These are phyloP conservation scores for Paecilomyces formosus DNA, from an alignment of 2,329 filamentous ascomycete species.

Conservation along the genomic window DNA sequence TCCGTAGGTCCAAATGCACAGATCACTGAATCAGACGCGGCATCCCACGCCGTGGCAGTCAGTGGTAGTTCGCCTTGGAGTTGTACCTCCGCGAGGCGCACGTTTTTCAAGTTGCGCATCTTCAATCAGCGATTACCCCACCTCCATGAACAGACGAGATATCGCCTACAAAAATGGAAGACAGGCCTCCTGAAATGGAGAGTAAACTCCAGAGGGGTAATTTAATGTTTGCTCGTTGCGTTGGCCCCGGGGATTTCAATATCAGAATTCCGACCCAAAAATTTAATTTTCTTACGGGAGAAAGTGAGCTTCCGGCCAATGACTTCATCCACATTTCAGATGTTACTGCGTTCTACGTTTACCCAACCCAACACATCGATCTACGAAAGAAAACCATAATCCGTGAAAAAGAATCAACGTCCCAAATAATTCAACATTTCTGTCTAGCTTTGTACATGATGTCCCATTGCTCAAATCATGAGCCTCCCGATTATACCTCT, in stretches of 20 bases:
- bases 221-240: constrained; percentile 2
- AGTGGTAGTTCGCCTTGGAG: constrained; percentile 54
- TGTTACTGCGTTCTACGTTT: constrained; percentile 8
- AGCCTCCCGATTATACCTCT: constrained; percentile 1
- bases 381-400: constrained; percentile 4
- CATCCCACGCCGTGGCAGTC: constrained; percentile 80
- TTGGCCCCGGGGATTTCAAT: constrained; percentile 8
- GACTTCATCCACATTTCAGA: constrained; percentile 36
- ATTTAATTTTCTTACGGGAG: constrained; percentile 29
- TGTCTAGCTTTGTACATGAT: constrained; percentile 35
- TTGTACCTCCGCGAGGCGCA: constrained; percentile 60
- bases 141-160: constrained; percentile 21
- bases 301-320: constrained; percentile 26
- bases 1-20: constrained; percentile 76
- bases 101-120: constrained; percentile 86
- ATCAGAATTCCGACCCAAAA: constrained; percentile 24
- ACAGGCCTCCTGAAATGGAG: background rate
- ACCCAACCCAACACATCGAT: constrained; percentile 4
- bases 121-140: constrained; percentile 27
- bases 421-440: constrained; percentile 19
- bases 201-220: background rate
- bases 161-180: constrained; percentile 1
- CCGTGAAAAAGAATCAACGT: background rate
- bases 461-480: constrained; percentile 18
- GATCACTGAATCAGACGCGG: constrained; percentile 66